These are phyloP conservation scores for Saturnispora zaruensis DNA, from an alignment of 805 yeast species.

Conservation along the genomic window DNA sequence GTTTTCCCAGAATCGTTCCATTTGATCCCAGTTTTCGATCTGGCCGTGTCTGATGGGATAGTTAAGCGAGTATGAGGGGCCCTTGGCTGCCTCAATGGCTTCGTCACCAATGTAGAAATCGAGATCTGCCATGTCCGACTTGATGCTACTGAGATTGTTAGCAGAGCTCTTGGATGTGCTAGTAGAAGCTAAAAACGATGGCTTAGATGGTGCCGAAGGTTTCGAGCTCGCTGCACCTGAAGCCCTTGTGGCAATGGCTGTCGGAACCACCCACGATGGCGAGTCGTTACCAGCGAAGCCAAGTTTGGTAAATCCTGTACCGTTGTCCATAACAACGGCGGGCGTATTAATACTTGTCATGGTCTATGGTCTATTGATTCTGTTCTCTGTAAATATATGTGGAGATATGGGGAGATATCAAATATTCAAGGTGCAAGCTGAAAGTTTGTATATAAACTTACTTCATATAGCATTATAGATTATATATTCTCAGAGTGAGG, in stretches of 20 bases:
- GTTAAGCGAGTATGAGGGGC: constrained; percentile 76
- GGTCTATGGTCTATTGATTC: background rate
- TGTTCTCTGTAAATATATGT: background rate
- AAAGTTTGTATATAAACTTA: background rate
- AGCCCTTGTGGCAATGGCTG: constrained; percentile 82
- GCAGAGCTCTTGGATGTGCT: constrained; percentile 20
- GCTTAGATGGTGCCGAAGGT: constrained; percentile 38
- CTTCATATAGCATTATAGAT: too few relatives aligned
- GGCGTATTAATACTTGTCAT: constrained; percentile 71
- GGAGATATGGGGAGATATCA: too few relatives aligned
- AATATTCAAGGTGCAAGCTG: background rate
- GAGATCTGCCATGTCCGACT: constrained; percentile 74
- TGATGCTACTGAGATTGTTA: constrained; percentile 5
- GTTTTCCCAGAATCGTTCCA: constrained; percentile 98
- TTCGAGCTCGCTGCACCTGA: constrained; percentile 30
- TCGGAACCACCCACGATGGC: constrained; percentile 95
- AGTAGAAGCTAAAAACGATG: constrained; percentile 34
- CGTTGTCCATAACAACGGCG: constrained; percentile 95
- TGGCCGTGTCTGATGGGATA: constrained; percentile 98
- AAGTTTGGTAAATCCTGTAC: constrained; percentile 94
- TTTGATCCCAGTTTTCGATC: constrained; percentile 98
- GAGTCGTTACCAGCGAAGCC: constrained; percentile 99
- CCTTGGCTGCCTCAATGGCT: constrained; percentile 84
- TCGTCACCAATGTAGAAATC: constrained; percentile 96
- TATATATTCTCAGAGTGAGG: too few relatives aligned